Conservation (phyloP, 176 grass and related monocot genomes). For the Themeda triandra region DNA sequence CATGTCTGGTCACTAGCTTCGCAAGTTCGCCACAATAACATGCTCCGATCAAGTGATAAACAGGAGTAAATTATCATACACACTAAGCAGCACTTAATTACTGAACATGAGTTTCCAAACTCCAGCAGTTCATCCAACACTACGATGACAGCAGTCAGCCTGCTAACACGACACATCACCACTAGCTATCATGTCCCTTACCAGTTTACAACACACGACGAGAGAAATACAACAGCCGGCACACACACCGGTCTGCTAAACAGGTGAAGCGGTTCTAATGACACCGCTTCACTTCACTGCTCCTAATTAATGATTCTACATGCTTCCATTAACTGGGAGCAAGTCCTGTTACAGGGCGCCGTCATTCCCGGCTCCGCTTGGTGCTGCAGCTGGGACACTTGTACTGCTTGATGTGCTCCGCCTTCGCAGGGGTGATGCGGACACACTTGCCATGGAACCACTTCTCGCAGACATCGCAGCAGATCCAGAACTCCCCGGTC, state of each 20-base stretch:
- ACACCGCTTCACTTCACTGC: constrained; percentile 22
- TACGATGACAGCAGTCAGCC: constrained; percentile 34
- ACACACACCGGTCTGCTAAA: background rate
- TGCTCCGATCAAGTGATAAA: background rate
- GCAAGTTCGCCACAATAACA: background rate
- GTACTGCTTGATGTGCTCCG: constrained; percentile 88
- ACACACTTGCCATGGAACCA: constrained; percentile 95
- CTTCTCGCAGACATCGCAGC: constrained; percentile 74
- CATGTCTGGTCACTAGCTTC: background rate
- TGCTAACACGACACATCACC: constrained; percentile 29
- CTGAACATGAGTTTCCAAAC: constrained; percentile 16
- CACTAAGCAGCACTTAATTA: constrained; percentile 22
- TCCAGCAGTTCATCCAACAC: constrained; percentile 18
- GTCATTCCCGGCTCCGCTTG: constrained; percentile 71
- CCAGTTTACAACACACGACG: constrained; percentile 19
- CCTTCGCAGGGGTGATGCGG: constrained; percentile 73
- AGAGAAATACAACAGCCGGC: constrained; percentile 26
- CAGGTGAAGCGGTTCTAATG: constrained; percentile 1
- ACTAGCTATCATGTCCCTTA: constrained; percentile 32
- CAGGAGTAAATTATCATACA: constrained; percentile 23
- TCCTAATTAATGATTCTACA: constrained; percentile 41
- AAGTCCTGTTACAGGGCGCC: background rate
- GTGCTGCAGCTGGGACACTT: constrained; percentile 75
- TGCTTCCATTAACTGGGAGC: constrained; percentile 13
- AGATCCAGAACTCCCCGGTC: constrained; percentile 80